A percentile compares a stretch with the other conserved stretches of the same genome.
Evolutionary conservation across 768 basidiomycete genomes (phyloP).

Genomic region (Leccinum ochraceum): DNA sequence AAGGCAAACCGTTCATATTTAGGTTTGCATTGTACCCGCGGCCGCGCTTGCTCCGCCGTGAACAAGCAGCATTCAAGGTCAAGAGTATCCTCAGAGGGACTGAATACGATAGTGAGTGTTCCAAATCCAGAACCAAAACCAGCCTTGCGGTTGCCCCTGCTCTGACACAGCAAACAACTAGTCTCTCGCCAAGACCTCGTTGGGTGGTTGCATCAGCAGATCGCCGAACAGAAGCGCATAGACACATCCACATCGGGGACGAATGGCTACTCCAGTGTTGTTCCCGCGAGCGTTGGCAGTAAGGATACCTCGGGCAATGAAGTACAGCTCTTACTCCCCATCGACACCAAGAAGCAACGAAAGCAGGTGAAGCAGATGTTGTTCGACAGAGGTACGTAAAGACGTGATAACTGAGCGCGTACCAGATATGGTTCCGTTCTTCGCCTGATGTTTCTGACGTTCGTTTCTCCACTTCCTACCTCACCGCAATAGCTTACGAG

Average conservation of each 20-base stretch:
- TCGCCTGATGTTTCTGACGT: neutral
- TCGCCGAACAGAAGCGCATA: conserved; percentile 75
- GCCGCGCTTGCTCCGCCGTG: conserved; percentile 55
- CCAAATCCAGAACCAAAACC: neutral
- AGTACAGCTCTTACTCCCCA: conserved; percentile 65
- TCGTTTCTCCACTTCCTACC: neutral
- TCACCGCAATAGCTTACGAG: conserved; percentile 55
- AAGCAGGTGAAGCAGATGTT: conserved; percentile 72
- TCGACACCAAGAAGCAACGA: conserved; percentile 72
- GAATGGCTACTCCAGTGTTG: conserved; percentile 41
- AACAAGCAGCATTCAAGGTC: conserved; percentile 74
- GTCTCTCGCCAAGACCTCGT: conserved; percentile 70
- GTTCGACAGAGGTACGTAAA: conserved; percentile 57
- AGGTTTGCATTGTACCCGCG: conserved; percentile 56
- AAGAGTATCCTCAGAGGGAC: conserved; percentile 81
- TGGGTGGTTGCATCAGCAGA: conserved; percentile 72
- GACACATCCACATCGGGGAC: conserved; percentile 68
- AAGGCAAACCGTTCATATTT: conserved; percentile 7
- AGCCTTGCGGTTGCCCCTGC: neutral
- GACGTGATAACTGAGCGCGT: neutral
- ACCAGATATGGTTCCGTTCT: neutral
- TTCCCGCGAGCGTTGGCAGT: conserved; percentile 33
- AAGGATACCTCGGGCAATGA: conserved; percentile 42
- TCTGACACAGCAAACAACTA: conserved; percentile 35
- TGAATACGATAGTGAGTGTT: conserved; percentile 64